Base-by-base conservation (phyloP, 306 rosid genomes). In the Corylus avellana region DNA sequence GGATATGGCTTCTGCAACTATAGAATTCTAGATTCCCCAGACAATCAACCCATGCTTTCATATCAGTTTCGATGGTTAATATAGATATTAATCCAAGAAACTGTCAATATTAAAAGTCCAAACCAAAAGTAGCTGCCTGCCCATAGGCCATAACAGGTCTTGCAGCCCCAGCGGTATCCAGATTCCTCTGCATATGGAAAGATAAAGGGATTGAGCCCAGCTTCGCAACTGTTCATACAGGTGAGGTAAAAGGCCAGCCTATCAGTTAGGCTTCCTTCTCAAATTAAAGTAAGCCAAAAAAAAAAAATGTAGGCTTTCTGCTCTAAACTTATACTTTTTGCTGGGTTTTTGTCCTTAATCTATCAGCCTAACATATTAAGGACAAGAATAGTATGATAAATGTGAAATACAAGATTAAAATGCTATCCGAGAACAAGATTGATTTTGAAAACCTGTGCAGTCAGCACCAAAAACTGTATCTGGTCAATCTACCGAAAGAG, bases 401-500 rank as follows among this genome's bases (percentile, higher is more conserved):
- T 10, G 25, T 25, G 29, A 39, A 67, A 39, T 39, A 70, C 55
- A 50, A 58, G 5, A 48, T 7, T 32, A 58, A 39, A 50, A 16
- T 58, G 10, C 57, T 3, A 67, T 29, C 32, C 18, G 4, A 18
- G 37, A 73, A 78, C 72, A 73, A 78, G 58, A 35, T 8, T 58
- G 48, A 25, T 29, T 3, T 20, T 35, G 1, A 39, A 42, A 69
- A 75, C 80, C 84, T 71, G 75, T 66, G 17, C 49, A 63, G 35
- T 5, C 47, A 67, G 76, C 5, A 7, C 48, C 78, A 66, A 53
- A 32, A 49, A 50, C 9, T 62, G 79, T 75, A 79, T 57, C 75
- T 66, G 74, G 51, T 48, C 80, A 71, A 81, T 83, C 83, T 86
- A 91, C 57, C 91, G 91, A 82, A 95, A 95, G 80, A 93, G 97